Conservation (phyloP, 2,329 filamentous ascomycete species). For the Fusarium austroafricanum region DNA sequence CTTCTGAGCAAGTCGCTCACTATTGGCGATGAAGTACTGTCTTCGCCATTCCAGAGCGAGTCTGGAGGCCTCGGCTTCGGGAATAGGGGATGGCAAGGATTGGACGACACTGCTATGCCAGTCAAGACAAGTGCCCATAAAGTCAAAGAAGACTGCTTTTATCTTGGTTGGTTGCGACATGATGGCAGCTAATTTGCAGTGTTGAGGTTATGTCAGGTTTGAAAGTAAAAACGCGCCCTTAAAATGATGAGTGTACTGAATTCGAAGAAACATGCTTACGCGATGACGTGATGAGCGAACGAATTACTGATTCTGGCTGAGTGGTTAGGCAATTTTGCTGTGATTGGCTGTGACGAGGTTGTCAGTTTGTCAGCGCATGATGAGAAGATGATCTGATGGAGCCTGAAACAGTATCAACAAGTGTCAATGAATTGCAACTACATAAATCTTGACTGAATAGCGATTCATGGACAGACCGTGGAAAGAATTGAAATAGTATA, state of each 20-base stretch:
- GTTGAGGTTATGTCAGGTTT: not conserved
- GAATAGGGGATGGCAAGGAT: constrained; percentile 51
- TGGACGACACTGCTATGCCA: constrained; percentile 60
- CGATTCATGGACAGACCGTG: too few species aligned
- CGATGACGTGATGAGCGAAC: not conserved
- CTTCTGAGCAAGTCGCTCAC: constrained; percentile 50
- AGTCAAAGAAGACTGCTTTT: constrained; percentile 66
- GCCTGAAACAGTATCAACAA: not conserved
- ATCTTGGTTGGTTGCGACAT: constrained; percentile 35
- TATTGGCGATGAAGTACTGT: constrained; percentile 60
- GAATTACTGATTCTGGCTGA: not conserved
- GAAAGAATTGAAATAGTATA: too few species aligned
- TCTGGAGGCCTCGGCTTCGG: constrained; percentile 49
- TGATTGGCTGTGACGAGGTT: too few species aligned
- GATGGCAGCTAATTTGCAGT: too few species aligned
- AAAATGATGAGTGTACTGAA: too few species aligned
- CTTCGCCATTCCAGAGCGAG: constrained; percentile 64
- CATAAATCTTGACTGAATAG: not conserved
- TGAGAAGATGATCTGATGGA: not conserved
- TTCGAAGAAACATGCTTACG: not conserved
- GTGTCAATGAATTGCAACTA: not conserved
- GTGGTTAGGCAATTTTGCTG: not conserved
- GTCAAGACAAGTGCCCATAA: constrained; percentile 69
- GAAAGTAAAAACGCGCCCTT: too few species aligned
- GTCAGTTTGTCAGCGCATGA: too few species aligned